These are phyloP conservation scores for Fomitiporia mediterranea DNA, from an alignment of 1,284 basidiomycete genomes.

Conservation along the genomic window DNA sequence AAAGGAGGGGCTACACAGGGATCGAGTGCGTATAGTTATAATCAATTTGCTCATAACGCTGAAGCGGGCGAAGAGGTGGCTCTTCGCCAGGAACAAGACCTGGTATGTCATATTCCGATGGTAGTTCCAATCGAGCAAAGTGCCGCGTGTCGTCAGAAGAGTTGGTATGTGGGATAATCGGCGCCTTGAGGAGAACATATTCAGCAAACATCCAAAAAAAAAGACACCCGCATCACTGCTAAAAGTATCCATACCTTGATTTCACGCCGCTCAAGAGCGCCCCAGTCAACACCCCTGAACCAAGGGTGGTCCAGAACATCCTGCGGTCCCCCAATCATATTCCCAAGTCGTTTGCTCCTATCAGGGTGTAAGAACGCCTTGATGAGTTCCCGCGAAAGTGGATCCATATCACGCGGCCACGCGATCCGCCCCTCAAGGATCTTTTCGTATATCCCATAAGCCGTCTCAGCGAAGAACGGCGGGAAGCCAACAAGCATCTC, in stretches of 20 bases:
- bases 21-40: slow-evolving; percentile 41
- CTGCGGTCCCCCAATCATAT: slow-evolving; percentile 90
- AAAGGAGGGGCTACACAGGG: slow-evolving; percentile 3
- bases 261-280: slow-evolving; percentile 71
- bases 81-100: slow-evolving; percentile 62
- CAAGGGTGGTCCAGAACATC: slow-evolving; percentile 94
- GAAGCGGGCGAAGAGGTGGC: slow-evolving; percentile 46
- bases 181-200: slow-evolving; percentile 59
- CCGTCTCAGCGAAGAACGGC: slow-evolving; percentile 91
- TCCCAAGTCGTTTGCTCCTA: slow-evolving; percentile 87
- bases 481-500: slow-evolving; percentile 96
- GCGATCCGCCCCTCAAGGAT: slow-evolving; percentile 89
- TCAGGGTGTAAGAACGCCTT: slow-evolving; percentile 92
- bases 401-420: slow-evolving; percentile 84
- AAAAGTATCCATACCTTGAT: slow-evolving; percentile 47
- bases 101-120: slow-evolving; percentile 70
- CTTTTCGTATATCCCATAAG: slow-evolving; percentile 93
- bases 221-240: slow-evolving; percentile 29
- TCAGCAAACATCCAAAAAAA: too few species aligned
- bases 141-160: slow-evolving; percentile 77
- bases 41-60: slow-evolving; percentile 58
- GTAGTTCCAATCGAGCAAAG: slow-evolving; percentile 73
- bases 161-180: slow-evolving; percentile 74
- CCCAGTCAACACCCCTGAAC: slow-evolving; percentile 93
- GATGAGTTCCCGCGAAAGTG: slow-evolving; percentile 68